Conservation (phyloP, 768 basidiomycete genomes). For the Pleurotus eryngii region DNA sequence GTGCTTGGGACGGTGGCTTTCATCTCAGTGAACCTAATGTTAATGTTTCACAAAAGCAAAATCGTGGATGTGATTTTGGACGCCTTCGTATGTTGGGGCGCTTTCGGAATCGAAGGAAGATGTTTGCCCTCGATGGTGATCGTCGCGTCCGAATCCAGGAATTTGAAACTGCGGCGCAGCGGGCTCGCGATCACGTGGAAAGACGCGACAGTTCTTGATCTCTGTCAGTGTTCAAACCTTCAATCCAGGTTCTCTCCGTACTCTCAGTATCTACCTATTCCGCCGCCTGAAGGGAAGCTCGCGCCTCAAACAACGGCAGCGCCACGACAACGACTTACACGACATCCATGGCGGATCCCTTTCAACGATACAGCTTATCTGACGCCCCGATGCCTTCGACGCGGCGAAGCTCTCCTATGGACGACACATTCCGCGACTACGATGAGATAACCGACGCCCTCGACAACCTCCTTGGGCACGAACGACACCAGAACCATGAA, state of each 20-base stretch:
- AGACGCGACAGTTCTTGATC: no score
- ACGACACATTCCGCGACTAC: slow-evolving; percentile 5
- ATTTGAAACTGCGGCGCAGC: background rate
- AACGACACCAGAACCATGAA: background rate
- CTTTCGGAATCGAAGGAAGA: background rate
- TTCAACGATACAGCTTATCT: background rate
- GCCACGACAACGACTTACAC: slow-evolving; percentile 21
- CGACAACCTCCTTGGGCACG: slow-evolving; percentile 1
- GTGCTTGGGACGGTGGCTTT: background rate
- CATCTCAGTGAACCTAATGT: background rate
- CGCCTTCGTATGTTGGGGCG: background rate
- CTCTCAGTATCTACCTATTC: no score
- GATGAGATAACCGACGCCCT: slow-evolving; percentile 4
- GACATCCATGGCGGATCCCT: background rate
- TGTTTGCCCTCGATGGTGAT: background rate
- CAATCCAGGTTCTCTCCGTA: no score
- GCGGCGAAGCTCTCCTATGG: background rate
- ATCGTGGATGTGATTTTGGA: background rate
- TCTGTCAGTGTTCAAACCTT: no score
- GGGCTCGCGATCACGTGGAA: slow-evolving; percentile 10
- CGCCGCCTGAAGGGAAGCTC: no score
- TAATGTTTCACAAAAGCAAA: background rate
- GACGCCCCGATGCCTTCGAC: background rate
- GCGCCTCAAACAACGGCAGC: no score
- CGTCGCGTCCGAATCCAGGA: background rate